These are phyloP conservation scores for Colletotrichum sp. DNA, from an alignment of 2,329 filamentous ascomycete species.

Conservation along the genomic window DNA sequence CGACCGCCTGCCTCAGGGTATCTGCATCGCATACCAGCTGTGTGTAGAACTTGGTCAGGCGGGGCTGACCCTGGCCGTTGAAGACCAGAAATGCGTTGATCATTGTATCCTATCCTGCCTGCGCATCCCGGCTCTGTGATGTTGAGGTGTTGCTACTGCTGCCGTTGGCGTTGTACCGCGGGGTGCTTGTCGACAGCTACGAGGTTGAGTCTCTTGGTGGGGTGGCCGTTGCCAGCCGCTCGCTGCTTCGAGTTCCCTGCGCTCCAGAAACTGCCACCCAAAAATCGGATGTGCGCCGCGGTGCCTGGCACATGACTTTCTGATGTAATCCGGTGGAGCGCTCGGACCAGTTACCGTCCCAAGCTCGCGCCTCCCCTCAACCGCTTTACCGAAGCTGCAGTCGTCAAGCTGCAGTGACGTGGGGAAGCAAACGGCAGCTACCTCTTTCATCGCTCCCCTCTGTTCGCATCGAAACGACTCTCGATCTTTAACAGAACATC, in stretches of 20 bases:
- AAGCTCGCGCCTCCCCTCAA: neutral
- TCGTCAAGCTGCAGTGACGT: constrained; percentile 12
- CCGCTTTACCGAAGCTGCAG: neutral
- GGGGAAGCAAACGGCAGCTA: constrained; percentile 18
- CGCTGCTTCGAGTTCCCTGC: neutral
- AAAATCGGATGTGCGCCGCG: neutral
- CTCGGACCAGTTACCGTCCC: neutral
- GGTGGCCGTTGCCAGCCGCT: neutral
- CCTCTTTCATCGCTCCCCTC: neutral
- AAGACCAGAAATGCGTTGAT: constrained; percentile 99
- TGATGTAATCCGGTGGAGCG: neutral
- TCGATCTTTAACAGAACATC: neutral
- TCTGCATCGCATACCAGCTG: constrained; percentile 71
- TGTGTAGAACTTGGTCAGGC: constrained; percentile 98
- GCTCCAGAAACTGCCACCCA: neutral
- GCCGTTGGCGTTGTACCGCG: neutral
- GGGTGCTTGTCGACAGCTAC: neutral
- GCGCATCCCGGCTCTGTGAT: constrained; percentile 21
- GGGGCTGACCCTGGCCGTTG: constrained; percentile 96
- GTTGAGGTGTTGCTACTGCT: neutral
- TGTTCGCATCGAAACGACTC: neutral
- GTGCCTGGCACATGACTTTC: constrained; percentile 21
- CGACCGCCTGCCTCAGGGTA: neutral
- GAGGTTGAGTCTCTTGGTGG: constrained; percentile 1
- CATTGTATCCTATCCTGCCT: constrained; percentile 61